A percentile compares a stretch with the other conserved stretches of the same genome.
These are phyloP conservation scores for Micractinium conductrix DNA, from an alignment of 139 green algal genomes.

Conservation along the genomic window DNA sequence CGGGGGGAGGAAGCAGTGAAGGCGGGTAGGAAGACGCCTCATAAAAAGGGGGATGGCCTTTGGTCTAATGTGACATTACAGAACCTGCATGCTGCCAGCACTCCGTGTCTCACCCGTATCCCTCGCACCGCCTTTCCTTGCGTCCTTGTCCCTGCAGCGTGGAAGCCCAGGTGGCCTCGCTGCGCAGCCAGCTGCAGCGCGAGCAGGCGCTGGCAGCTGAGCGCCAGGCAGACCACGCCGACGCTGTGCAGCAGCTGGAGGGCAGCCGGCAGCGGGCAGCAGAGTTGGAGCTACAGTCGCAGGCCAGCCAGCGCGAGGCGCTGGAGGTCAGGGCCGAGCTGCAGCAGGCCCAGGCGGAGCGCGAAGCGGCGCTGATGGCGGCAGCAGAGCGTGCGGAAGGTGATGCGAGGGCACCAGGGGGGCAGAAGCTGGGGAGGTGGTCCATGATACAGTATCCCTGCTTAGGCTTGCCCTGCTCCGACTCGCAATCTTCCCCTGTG, in stretches of 20 bases:
- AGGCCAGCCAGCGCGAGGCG: neutral
- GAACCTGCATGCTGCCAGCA: too few relatives aligned
- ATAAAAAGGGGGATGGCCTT: too few relatives aligned
- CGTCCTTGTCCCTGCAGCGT: neutral
- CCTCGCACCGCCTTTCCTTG: too few relatives aligned
- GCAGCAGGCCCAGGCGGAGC: conserved; percentile 20
- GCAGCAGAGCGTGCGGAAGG: conserved; percentile 2
- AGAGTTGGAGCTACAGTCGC: conserved; percentile 7
- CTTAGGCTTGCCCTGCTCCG: too few relatives aligned
- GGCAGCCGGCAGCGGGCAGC: neutral
- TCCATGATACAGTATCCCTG: too few relatives aligned
- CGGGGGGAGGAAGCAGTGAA: too few relatives aligned
- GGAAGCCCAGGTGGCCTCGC: neutral
- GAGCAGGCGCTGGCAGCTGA: conserved; percentile 2
- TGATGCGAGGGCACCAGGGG: too few relatives aligned
- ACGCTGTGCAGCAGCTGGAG: conserved; percentile 1
- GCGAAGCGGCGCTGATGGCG: conserved; percentile 4
- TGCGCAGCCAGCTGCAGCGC: conserved; percentile 3
- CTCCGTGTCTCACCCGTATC: too few relatives aligned
- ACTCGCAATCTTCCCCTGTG: too few relatives aligned
- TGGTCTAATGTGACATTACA: too few relatives aligned
- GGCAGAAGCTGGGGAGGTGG: too few relatives aligned
- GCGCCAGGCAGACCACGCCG: neutral
- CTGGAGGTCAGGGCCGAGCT: neutral
- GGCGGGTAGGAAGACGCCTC: too few relatives aligned